Conservation (phyloP, 1,284 basidiomycete species). For the Butyriboletus appendiculatus region DNA sequence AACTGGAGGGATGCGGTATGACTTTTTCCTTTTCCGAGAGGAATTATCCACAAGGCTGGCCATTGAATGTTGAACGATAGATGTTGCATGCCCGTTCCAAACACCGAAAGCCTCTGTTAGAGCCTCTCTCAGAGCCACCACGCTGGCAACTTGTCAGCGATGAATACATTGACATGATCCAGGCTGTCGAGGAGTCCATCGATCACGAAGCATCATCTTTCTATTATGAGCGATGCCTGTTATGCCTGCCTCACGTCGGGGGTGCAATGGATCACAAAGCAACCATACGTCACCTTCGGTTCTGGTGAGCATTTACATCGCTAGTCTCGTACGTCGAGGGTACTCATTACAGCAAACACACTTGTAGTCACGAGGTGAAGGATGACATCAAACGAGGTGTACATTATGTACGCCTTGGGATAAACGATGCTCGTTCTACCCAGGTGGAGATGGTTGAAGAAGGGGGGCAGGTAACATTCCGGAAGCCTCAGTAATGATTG, state of each 20-base stretch:
- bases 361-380: not conserved
- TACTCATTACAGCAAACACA: not conserved
- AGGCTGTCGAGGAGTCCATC: not conserved
- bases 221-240: not conserved
- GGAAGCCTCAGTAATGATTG: not conserved
- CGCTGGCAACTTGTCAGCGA: constrained; percentile 8
- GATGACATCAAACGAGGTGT: not conserved
- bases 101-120: not conserved
- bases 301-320: not conserved
- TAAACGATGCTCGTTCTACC: not conserved
- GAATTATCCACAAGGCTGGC: not conserved
- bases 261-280: not conserved
- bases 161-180: not conserved
- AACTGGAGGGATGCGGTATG: constrained; percentile 12
- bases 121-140: not conserved
- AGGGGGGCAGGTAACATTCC: not conserved
- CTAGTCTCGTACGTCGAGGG: too few species aligned
- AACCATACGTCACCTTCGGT: not conserved
- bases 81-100: constrained; percentile 1
- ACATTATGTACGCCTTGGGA: constrained; percentile 1
- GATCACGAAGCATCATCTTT: not conserved
- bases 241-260: constrained; percentile 9
- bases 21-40: not conserved
- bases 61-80: not conserved
- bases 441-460: constrained; percentile 3